Percentiles rank a stretch among this genome's conserved stretches.
phyloP scores from a whole-genome alignment of 129 eudicot genomes.

The Dittrichia graveolens region DNA sequence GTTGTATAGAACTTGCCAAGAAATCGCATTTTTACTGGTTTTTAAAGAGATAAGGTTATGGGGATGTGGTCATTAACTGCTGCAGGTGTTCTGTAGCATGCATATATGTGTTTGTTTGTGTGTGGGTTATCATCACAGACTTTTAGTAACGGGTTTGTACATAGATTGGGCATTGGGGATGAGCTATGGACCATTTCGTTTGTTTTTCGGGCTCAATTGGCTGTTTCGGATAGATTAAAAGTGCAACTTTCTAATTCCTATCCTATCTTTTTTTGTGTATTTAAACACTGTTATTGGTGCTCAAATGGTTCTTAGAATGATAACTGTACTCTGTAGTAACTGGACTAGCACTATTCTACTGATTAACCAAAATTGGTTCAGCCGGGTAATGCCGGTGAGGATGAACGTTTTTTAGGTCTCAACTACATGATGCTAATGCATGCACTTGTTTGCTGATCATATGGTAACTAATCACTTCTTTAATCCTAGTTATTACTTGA shows the following conservation, averaged over 20 bases:
- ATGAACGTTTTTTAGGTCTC: background rate
- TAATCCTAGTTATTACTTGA: too few species aligned
- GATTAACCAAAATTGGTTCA: background rate
- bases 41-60: background rate
- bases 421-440: too few species aligned
- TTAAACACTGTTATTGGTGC: background rate
- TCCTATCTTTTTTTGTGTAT: background rate
- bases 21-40: background rate
- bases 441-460: background rate
- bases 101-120: background rate
- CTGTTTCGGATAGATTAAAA: background rate
- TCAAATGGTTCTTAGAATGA: background rate
- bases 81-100: background rate
- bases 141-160: background rate
- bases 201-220: background rate
- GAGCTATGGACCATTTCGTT: background rate
- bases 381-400: background rate
- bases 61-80: background rate
- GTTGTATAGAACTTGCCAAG: too few species aligned
- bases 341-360: background rate
- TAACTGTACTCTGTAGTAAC: too few species aligned
- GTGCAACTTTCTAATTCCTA: background rate
- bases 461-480: background rate
- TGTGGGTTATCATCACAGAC: background rate
- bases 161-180: background rate